Evolutionary conservation across 768 basidiomycete genomes (phyloP).

Genomic region (Amylocystis lapponica): DNA sequence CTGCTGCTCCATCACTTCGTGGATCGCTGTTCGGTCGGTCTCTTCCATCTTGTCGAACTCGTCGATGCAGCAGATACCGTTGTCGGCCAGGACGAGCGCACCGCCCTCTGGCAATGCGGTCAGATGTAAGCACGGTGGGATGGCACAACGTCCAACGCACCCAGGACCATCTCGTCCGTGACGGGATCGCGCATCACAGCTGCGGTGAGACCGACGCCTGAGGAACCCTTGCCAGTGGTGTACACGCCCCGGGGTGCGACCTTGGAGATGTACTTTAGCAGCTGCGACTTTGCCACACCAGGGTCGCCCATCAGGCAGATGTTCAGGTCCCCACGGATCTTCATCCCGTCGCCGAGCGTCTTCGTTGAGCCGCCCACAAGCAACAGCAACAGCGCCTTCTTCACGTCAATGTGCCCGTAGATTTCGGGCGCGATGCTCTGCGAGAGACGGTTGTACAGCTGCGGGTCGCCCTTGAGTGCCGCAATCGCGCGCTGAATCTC

Average conservation of each 20-base stretch:
- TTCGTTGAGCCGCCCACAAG: slow-evolving; percentile 97
- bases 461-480: slow-evolving; percentile 65
- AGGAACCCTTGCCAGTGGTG: slow-evolving; percentile 97
- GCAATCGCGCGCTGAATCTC: slow-evolving; percentile 68
- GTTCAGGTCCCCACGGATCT: slow-evolving; percentile 96
- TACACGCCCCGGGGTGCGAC: slow-evolving; percentile 97
- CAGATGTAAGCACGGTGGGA: background rate
- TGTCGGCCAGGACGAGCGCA: slow-evolving; percentile 97
- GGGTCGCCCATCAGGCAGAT: slow-evolving; percentile 99
- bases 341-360: slow-evolving; percentile 94
- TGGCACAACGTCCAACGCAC: slow-evolving; percentile 40
- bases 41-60: slow-evolving; percentile 99
- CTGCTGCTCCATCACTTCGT: slow-evolving; percentile 99
- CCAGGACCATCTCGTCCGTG: slow-evolving; percentile 98
- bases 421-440: slow-evolving; percentile 97
- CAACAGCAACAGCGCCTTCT: slow-evolving; percentile 88
- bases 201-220: slow-evolving; percentile 96
- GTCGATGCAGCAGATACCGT: slow-evolving; percentile 99
- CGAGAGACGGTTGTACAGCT: slow-evolving; percentile 84
- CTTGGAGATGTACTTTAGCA: slow-evolving; percentile 97
- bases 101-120: slow-evolving; percentile 74
- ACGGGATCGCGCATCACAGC: slow-evolving; percentile 99
- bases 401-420: slow-evolving; percentile 95
- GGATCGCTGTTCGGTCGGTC: slow-evolving; percentile 93
- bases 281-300: slow-evolving; percentile 96